These are phyloP conservation scores for Obelidium mucronatum DNA, from an alignment of 192 early-diverging fungal genomes.

Conservation along the genomic window DNA sequence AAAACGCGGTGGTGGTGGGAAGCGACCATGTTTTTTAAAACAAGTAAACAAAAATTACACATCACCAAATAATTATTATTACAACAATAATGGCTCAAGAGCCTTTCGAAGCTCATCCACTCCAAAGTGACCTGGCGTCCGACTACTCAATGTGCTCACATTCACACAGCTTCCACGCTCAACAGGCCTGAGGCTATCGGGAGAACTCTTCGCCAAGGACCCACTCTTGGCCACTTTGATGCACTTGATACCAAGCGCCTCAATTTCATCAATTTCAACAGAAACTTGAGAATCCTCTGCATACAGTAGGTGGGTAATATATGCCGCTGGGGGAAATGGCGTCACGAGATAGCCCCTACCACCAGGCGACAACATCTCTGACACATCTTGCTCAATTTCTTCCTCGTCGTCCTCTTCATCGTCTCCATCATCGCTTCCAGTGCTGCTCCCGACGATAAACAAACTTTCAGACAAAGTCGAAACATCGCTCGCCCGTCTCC, in stretches of 20 bases:
- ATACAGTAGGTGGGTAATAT: slow-evolving; percentile 57
- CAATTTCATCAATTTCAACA: slow-evolving; percentile 45
- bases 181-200: background rate
- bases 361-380: slow-evolving; percentile 22
- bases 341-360: slow-evolving; percentile 39
- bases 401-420: slow-evolving; percentile 13
- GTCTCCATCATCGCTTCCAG: background rate
- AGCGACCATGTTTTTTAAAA: too few species aligned
- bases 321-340: slow-evolving; percentile 51
- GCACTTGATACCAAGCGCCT: slow-evolving; percentile 51
- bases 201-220: too few species aligned
- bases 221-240: slow-evolving; percentile 34
- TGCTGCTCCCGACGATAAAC: background rate
- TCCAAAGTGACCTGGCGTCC: slow-evolving; percentile 20
- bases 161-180: slow-evolving; percentile 20
- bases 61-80: too few species aligned
- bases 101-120: slow-evolving; percentile 6
- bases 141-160: slow-evolving; percentile 1
- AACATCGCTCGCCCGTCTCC: background rate
- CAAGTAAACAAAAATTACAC: too few species aligned
- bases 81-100: slow-evolving; percentile 10
- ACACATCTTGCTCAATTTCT: slow-evolving; percentile 15
- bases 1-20: too few species aligned
- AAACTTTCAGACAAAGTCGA: background rate
- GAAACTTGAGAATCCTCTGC: slow-evolving; percentile 47